Evolutionary conservation across 73 alveolate species (phyloP).

Genomic region (Tetrahymena malaccensis): DNA sequence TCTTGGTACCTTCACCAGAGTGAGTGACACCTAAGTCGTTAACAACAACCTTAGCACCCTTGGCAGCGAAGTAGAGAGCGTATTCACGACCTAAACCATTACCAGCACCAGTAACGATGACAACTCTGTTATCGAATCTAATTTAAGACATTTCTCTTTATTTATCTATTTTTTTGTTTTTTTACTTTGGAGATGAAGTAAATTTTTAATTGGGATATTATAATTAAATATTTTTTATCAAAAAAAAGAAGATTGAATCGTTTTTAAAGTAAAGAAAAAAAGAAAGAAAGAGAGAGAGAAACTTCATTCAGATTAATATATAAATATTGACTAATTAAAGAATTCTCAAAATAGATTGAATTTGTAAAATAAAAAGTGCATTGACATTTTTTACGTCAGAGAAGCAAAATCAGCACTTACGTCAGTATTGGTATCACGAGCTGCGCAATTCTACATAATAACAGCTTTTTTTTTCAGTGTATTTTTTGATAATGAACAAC

Average conservation of each 20-base stretch:
- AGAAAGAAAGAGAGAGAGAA: background rate
- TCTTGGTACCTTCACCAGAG: slow-evolving; percentile 62
- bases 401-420: background rate
- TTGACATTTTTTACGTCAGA: background rate
- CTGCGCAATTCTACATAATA: background rate
- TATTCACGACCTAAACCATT: slow-evolving; percentile 70
- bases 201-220: background rate
- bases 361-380: background rate
- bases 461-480: background rate
- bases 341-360: background rate
- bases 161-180: background rate
- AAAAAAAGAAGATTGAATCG: background rate
- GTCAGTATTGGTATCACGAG: background rate
- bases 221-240: background rate
- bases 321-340: background rate
- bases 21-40: slow-evolving; percentile 77
- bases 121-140: slow-evolving; percentile 64
- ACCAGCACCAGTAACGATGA: slow-evolving; percentile 78
- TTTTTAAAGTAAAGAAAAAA: background rate
- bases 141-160: background rate
- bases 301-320: background rate
- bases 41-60: slow-evolving; percentile 89
- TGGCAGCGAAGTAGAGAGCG: slow-evolving; percentile 68
- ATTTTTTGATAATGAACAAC: background rate
- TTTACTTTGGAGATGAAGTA: background rate